Evolutionary conservation across 257 asterid genomes (phyloP).

Genomic region (Ilex aquifolium): DNA sequence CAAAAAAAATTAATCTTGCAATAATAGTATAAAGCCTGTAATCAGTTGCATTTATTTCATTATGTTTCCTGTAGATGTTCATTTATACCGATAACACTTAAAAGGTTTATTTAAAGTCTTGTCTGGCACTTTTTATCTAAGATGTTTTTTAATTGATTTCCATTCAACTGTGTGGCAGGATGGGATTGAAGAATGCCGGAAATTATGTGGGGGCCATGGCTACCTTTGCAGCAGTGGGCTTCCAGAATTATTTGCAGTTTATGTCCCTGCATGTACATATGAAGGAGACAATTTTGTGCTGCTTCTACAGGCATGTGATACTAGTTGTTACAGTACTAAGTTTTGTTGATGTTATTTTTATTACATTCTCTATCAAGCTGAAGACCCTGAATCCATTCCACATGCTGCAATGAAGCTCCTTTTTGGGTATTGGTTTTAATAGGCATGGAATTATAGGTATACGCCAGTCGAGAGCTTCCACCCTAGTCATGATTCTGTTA

Average conservation of each 20-base stretch:
- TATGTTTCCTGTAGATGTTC: too few relatives aligned
- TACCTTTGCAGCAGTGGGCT: conserved; percentile 96
- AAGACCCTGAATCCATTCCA: not conserved
- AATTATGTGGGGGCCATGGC: conserved; percentile 98
- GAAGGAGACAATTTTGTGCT: conserved; percentile 93
- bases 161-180: conserved; percentile 42
- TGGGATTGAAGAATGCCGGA: conserved; percentile 96
- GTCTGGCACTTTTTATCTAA: not conserved
- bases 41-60: too few relatives aligned
- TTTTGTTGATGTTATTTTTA: not conserved
- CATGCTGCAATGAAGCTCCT: not conserved
- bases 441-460: too few relatives aligned
- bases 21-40: too few relatives aligned
- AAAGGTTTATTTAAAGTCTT: not conserved
- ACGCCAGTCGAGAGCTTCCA: too few relatives aligned
- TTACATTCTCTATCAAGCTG: not conserved
- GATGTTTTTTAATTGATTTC: conserved; percentile 7
- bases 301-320: conserved; percentile 63
- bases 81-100: too few relatives aligned
- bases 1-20: too few relatives aligned
- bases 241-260: conserved; percentile 96
- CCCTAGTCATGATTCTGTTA: too few relatives aligned
- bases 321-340: not conserved
- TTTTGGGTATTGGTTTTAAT: too few relatives aligned
- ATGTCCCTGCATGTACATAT: conserved; percentile 98